These are phyloP conservation scores for Termitomyces sp. DNA, from an alignment of 768 basidiomycete genomes.

Conservation along the genomic window DNA sequence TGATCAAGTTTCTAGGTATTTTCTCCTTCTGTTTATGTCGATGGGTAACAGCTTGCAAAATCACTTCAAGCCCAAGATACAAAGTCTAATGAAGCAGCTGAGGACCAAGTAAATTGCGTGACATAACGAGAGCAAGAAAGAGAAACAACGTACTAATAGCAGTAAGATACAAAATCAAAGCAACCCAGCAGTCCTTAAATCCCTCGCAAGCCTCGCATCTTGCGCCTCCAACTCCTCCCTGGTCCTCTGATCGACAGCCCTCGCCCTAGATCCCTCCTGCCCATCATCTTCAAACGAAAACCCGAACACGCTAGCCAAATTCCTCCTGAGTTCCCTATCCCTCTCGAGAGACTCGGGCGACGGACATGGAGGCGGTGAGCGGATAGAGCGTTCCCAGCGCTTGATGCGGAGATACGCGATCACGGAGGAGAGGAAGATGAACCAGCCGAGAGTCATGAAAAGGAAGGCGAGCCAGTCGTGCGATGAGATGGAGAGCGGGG, in stretches of 20 bases:
- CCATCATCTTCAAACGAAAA: conserved; percentile 34
- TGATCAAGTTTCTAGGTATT: too few species aligned
- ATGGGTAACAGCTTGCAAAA: too few species aligned
- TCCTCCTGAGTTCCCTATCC: conserved; percentile 48
- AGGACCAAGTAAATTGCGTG: neutral
- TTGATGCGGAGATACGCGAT: conserved; percentile 84
- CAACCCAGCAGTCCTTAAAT: conserved; percentile 54
- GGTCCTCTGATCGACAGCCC: neutral
- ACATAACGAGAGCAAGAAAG: neutral
- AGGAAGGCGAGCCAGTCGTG: conserved; percentile 90
- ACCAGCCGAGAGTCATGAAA: conserved; percentile 94
- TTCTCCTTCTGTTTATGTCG: too few species aligned
- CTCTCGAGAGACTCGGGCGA: conserved; percentile 47
- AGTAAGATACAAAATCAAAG: conserved; percentile 29
- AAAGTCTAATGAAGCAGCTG: too few species aligned
- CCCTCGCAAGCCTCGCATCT: conserved; percentile 45
- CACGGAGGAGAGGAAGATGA: conserved; percentile 80
- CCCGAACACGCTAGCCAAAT: conserved; percentile 52
- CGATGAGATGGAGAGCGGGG: conserved; percentile 40
- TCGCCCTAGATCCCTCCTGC: neutral
- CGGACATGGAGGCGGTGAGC: conserved; percentile 36
- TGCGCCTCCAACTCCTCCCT: conserved; percentile 18
- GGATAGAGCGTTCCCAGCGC: conserved; percentile 76
- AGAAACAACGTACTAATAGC: neutral
- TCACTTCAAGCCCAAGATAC: too few species aligned